phyloP scores from a whole-genome alignment of 495 filamentous ascomycete genomes.

The Aspergillus homomorphus region DNA sequence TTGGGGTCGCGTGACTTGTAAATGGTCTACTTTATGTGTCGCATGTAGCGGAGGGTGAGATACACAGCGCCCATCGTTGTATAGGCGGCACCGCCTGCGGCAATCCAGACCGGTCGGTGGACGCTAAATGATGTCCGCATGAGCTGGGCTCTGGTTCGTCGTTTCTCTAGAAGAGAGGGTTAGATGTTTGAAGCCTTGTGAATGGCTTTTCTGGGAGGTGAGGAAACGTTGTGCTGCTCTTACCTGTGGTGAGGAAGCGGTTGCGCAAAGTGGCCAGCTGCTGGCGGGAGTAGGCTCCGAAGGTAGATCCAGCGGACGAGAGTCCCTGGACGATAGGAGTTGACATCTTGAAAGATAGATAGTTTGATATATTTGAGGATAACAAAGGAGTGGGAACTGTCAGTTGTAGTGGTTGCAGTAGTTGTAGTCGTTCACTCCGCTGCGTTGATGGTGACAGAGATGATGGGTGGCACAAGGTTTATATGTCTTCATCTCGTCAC shows the following conservation, averaged over 20 bases:
- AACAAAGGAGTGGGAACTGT: background rate
- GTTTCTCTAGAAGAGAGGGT: conserved; percentile 24
- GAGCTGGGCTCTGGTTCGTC: conserved; percentile 28
- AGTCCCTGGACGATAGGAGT: conserved; percentile 21
- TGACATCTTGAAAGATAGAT: conserved; percentile 20
- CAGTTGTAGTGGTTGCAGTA: background rate
- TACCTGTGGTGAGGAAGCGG: conserved; percentile 25
- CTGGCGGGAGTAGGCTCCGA: conserved; percentile 20
- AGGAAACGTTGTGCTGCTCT: background rate
- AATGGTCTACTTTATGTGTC: conserved; percentile 20
- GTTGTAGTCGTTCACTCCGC: conserved; percentile 1
- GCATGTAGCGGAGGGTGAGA: conserved; percentile 39
- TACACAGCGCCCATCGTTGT: conserved; percentile 39
- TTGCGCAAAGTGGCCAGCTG: conserved; percentile 19
- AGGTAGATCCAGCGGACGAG: conserved; percentile 16
- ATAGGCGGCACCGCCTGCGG: conserved; percentile 38
- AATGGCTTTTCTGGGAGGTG: background rate
- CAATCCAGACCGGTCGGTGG: conserved; percentile 44
- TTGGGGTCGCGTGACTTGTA: background rate
- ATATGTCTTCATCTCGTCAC: conserved; percentile 15
- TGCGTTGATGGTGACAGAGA: background rate
- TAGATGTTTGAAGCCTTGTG: background rate
- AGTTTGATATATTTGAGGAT: background rate
- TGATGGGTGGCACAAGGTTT: conserved; percentile 19
- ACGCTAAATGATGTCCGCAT: conserved; percentile 37